Conservation (phyloP, 2,329 filamentous ascomycete genomes). For the Tolypocladium ovalisporum region DNA sequence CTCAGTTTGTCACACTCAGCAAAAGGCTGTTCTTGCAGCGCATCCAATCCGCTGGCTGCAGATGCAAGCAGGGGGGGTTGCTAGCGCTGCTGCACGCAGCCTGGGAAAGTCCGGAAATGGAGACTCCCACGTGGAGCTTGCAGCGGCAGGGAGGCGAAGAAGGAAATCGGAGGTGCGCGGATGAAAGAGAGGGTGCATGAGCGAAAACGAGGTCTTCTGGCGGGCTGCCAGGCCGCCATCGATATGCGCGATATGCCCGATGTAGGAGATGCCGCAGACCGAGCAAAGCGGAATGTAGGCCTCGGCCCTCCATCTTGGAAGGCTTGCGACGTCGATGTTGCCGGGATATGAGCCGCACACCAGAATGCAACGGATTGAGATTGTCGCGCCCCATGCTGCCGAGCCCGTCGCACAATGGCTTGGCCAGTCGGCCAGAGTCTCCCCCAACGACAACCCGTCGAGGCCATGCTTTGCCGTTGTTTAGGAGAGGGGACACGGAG, state of each 20-base stretch:
- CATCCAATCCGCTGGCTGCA: background rate
- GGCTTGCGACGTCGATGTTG: background rate
- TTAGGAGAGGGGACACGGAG: no score
- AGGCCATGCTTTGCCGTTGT: background rate
- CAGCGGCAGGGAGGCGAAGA: conserved; percentile 7
- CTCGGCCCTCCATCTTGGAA: background rate
- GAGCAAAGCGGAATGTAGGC: background rate
- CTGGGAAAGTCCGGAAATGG: conserved; percentile 3
- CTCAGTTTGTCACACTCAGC: background rate
- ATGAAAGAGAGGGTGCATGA: background rate
- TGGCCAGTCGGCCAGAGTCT: background rate
- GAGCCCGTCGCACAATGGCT: background rate
- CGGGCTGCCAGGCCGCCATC: background rate
- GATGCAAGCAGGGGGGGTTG: conserved; percentile 4
- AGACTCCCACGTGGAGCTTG: conserved; percentile 20
- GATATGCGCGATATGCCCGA: conserved; percentile 2
- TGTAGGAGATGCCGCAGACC: background rate
- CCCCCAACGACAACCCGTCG: background rate
- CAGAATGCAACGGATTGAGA: background rate
- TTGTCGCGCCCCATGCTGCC: background rate
- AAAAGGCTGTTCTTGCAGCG: background rate
- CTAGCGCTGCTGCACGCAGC: conserved; percentile 14
- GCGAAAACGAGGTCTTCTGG: background rate
- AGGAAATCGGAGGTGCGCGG: background rate
- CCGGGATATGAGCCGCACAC: background rate